These are phyloP conservation scores for Pseudocohnilembus persalinus DNA, from an alignment of 169 alveolate species.

Conservation along the genomic window DNA sequence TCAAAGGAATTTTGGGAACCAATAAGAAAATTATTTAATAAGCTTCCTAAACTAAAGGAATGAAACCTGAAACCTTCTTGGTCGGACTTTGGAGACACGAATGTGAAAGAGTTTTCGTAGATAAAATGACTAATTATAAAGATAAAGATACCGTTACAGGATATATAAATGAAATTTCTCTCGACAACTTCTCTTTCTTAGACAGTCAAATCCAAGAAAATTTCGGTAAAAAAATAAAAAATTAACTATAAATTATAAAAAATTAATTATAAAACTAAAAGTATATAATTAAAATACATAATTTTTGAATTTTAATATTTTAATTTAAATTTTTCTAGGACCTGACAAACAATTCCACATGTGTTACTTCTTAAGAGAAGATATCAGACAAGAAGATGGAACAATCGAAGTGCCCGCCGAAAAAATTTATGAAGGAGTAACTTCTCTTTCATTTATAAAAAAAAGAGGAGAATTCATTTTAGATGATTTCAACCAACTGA, in stretches of 20 bases:
- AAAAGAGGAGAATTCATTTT: slow-evolving; percentile 47
- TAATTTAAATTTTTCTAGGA: too few species aligned
- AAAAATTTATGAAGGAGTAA: slow-evolving; percentile 74
- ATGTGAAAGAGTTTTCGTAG: slow-evolving; percentile 95
- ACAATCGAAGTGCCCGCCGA: slow-evolving; percentile 84
- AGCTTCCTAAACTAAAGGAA: slow-evolving; percentile 65
- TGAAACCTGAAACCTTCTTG: slow-evolving; percentile 83
- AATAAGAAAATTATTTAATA: slow-evolving; percentile 70
- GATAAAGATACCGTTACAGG: slow-evolving; percentile 85
- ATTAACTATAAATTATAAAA: too few species aligned
- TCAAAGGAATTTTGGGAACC: slow-evolving; percentile 91
- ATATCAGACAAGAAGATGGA: slow-evolving; percentile 79
- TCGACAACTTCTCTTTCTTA: slow-evolving; percentile 25
- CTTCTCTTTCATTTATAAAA: slow-evolving; percentile 31
- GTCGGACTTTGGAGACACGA: slow-evolving; percentile 97
- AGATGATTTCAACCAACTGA: slow-evolving; percentile 89
- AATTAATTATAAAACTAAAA: too few species aligned
- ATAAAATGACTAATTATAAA: slow-evolving; percentile 90
- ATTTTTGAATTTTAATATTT: too few species aligned
- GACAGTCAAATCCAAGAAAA: slow-evolving; percentile 82
- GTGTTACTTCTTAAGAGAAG: slow-evolving; percentile 86
- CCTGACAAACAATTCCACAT: slow-evolving; percentile 56
- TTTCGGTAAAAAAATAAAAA: too few species aligned
- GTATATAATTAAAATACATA: too few species aligned
- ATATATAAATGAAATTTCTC: slow-evolving; percentile 48